Percentiles rank a stretch among this genome's conserved stretches.
Conservation (phyloP, 1,284 basidiomycete species). For the Kalmanozyma brasiliensis region DNA sequence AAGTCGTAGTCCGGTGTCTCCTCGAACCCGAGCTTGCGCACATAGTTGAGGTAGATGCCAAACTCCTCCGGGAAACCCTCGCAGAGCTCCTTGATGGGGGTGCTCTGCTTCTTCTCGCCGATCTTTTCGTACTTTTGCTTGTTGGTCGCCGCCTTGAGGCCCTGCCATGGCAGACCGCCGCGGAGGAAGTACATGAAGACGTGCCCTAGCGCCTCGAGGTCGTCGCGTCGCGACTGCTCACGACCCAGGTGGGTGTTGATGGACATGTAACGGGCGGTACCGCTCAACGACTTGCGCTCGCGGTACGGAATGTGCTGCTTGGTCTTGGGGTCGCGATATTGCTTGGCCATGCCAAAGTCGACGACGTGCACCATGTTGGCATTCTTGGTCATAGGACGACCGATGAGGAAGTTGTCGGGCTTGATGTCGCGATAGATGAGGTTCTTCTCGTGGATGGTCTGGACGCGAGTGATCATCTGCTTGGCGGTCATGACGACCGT, state of each 20-base stretch:
- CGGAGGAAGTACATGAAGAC: conserved; percentile 98
- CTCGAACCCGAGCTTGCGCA: conserved; percentile 87
- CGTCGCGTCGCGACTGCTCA: conserved; percentile 93
- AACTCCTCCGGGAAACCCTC: conserved; percentile 95
- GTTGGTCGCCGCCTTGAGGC: conserved; percentile 94
- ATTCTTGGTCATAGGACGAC: conserved; percentile 85
- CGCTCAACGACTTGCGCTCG: conserved; percentile 88
- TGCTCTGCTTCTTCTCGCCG: conserved; percentile 97
- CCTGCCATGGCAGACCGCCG: conserved; percentile 92
- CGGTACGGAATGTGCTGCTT: conserved; percentile 97
- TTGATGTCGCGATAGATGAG: conserved; percentile 98
- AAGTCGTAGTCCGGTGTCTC: conserved; percentile 97
- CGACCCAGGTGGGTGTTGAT: conserved; percentile 96
- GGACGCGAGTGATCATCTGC: conserved; percentile 84
- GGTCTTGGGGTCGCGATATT: conserved; percentile 95
- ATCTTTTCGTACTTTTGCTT: conserved; percentile 99
- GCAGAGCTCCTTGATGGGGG: conserved; percentile 90
- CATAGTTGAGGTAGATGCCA: conserved; percentile 86
- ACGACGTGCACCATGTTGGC: conserved; percentile 86
- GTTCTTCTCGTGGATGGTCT: conserved; percentile 96
- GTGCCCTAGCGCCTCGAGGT: conserved; percentile 92
- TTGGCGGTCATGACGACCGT: conserved; percentile 96
- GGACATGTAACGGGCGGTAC: conserved; percentile 93
- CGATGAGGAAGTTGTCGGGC: conserved; percentile 95
- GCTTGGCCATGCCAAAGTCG: conserved; percentile 98